Evolutionary conservation across 1,139 yeast genomes (phyloP), one percentile per base, ranked within the genome.

Genomic region (Petasospora fabianii): DNA sequence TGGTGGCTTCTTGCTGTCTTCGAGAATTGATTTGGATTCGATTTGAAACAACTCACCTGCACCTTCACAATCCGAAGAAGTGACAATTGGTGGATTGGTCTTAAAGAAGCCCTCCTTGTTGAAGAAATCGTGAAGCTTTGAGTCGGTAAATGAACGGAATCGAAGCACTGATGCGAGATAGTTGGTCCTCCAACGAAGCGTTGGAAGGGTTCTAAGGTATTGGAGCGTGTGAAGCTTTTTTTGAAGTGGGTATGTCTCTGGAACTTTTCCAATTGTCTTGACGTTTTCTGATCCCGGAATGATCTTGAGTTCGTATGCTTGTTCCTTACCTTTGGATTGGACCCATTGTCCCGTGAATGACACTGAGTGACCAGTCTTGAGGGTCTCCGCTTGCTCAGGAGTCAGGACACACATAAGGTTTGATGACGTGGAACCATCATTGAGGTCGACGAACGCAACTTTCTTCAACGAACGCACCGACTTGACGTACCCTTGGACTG

Each of bases 61-160:
- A 14, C 98, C 98, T 65, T 94, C 99, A 59, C 98, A 92, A 58
- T 94, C 98, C 2, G 95, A 80, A 9, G 87, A 71, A 0, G 98
- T 92, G 19, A 90, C 65, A 15, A 90, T 55, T 3, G 99, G 98
- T 2, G 97, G 95, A 18, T 79, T 69, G 0, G 86, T 90, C 61
- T 87, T 92, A 12, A 71, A 64, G 50, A 84, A 87, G 15, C 72
- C 73, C 22, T 71, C 55, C 0, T 54, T 37, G 21, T 67, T 64
- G 60, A 86, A 86, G 53, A 76, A 86, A 7, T 66, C 66, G 38
- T 71, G 61, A 11, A 88, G 55, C 31, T 68, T 61, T 1, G 68
- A 53, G 48, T 85, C 90, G 7, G 85, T 68, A 36, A 65, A 66
- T 1, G 96, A 85, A 47, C 97, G 68, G 47, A 84, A 73, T 47